phyloP scores from a whole-genome alignment of 2,329 filamentous ascomycete genomes.

The Fonsecaea pedrosoi region DNA sequence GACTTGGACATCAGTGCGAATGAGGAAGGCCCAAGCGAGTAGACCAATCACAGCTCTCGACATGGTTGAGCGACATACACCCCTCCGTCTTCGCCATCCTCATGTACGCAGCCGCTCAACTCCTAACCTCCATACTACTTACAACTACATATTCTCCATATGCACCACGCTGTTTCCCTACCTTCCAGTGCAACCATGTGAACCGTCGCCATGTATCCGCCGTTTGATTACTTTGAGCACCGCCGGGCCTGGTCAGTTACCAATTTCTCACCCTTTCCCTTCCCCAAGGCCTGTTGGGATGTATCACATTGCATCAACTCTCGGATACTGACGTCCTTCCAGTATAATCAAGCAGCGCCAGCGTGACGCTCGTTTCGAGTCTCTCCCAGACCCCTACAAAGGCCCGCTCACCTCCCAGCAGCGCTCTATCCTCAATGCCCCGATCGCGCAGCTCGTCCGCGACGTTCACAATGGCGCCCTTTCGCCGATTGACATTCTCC shows the following conservation, averaged over 20 bases:
- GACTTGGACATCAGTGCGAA: neutral
- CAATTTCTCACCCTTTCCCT: neutral
- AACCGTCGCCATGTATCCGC: conserved; percentile 53
- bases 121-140: neutral
- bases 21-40: neutral
- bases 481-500: conserved; percentile 75
- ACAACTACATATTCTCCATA: neutral
- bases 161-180: neutral
- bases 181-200: conserved; percentile 20
- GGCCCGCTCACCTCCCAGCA: conserved; percentile 70
- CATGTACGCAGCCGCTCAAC: conserved; percentile 2
- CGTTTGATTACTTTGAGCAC: conserved; percentile 73
- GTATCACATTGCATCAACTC: neutral
- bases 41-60: neutral
- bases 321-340: conserved; percentile 22
- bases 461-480: conserved; percentile 74
- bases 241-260: conserved; percentile 70
- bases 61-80: neutral
- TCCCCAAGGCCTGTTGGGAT: neutral
- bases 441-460: conserved; percentile 78
- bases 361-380: conserved; percentile 71
- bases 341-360: conserved; percentile 83
- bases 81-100: neutral
- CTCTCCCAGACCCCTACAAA: conserved; percentile 70
- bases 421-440: conserved; percentile 69